phyloP scores from a whole-genome alignment of 108 stramenopile species.

The Stephanodiscus minutulus region DNA sequence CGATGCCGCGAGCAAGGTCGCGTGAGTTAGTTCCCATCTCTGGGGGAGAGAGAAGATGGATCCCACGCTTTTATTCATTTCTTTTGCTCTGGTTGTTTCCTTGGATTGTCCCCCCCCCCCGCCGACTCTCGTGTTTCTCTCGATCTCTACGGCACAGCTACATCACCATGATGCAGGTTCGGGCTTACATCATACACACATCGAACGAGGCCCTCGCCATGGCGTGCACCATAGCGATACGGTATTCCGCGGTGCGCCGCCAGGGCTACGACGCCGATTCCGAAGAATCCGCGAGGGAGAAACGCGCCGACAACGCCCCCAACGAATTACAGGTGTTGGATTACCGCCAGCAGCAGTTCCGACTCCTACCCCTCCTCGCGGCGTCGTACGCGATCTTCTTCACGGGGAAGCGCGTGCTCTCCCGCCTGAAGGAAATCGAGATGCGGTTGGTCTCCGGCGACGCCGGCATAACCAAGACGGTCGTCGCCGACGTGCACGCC shows the following conservation, averaged over 20 bases:
- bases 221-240: conserved; percentile 87
- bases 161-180: conserved; percentile 98
- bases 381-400: conserved; percentile 91
- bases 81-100: neutral
- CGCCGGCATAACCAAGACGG: conserved; percentile 60
- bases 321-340: conserved; percentile 88
- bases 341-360: conserved; percentile 95
- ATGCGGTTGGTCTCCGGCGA: conserved; percentile 57
- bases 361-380: conserved; percentile 89
- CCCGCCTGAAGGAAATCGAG: conserved; percentile 77
- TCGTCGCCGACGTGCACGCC: conserved; percentile 90
- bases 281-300: neutral
- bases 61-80: neutral
- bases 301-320: conserved; percentile 28
- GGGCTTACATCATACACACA: conserved; percentile 73
- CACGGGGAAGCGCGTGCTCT: conserved; percentile 71
- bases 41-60: neutral
- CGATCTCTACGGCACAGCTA: conserved; percentile 38
- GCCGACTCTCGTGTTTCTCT: neutral
- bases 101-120: neutral
- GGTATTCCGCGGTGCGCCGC: conserved; percentile 91
- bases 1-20: conserved; percentile 80
- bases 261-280: conserved; percentile 86
- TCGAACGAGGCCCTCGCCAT: conserved; percentile 76
- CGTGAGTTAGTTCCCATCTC: conserved; percentile 27